Conservation (phyloP, 306 rosid species). For the Casuarina glauca region DNA sequence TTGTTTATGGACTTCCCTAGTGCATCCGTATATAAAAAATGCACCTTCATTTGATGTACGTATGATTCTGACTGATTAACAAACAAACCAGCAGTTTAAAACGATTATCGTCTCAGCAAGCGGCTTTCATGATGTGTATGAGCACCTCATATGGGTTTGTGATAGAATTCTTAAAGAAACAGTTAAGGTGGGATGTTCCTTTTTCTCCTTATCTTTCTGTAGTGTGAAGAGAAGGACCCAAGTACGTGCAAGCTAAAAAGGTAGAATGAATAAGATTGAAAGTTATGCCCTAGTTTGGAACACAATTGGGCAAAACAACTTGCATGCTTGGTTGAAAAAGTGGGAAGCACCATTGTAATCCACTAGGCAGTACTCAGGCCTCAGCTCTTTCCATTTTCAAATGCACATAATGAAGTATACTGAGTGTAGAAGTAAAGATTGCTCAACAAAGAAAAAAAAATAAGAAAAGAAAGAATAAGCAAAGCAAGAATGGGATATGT, state of each 20-base stretch:
- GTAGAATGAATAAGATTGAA: neutral
- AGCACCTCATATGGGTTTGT: too few species aligned
- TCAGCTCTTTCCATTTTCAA: slow-evolving; percentile 26
- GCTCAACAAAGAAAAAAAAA: neutral
- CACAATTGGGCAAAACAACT: too few species aligned
- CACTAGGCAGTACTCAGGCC: slow-evolving; percentile 29
- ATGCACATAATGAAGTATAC: slow-evolving; percentile 18
- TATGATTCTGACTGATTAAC: too few species aligned
- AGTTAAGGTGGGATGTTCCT: neutral
- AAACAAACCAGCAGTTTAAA: too few species aligned
- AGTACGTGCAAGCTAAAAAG: neutral
- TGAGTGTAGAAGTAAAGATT: slow-evolving; percentile 13
- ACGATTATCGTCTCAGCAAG: too few species aligned
- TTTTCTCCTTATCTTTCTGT: neutral
- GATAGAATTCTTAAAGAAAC: too few species aligned
- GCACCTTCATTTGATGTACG: too few species aligned
- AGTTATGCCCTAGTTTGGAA: neutral
- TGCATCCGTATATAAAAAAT: too few species aligned
- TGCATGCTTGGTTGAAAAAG: neutral
- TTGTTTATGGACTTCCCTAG: neutral
- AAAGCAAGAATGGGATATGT: slow-evolving; percentile 19
- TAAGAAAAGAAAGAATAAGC: neutral
- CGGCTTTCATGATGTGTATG: too few species aligned
- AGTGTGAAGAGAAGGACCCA: neutral
- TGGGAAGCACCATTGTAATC: slow-evolving; percentile 30